Base-by-base conservation (phyloP, 768 basidiomycete species). In the Hericium erinaceus region DNA sequence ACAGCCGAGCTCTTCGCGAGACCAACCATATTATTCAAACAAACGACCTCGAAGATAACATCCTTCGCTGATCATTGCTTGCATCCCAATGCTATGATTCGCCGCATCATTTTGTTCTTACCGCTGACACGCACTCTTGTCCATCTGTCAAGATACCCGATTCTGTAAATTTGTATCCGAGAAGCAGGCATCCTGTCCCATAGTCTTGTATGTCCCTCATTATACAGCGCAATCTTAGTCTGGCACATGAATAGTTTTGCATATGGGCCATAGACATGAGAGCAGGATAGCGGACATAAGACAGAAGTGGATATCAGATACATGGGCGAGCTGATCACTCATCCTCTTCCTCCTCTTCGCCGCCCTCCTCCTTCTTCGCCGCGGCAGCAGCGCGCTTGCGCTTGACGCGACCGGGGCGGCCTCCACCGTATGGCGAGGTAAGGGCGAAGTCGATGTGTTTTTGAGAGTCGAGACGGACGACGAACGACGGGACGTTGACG, bases 371-470 rank as follows among this genome's bases (percentile, higher is more conserved):
- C 78, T 85, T 90, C 79, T 89, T 91, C 62, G 87, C 92, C 61
- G 92, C 95, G 48, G 91, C 91, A 62, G 85, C 85, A 59, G 89
- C 92, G 69, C 95, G 92, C 89, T 97, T 98, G 74, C 95, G 87
- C 91, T 98, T 98, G 71, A 95, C 93, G 65, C 95, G 95, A 66
- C 95, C 95, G 61, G 91, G 78, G 60, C 89, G 86, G 65, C 89
- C 95, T 68, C 95, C 95, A 70, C 95, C 95, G 69, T 92, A 95
- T 57, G 95, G 95, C 61, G 94, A 97, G 58, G 89, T 95, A 65
- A 95, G 85, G 48, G 95, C 89, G 71, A 98, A 99, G 83, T 99
- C 97, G 72, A 99, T 95, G 83, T 99, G 97, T 71, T 98, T 98
- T 82, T 98, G 95, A 60, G 93, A 95, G 80, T 98, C 97, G 66